Evolutionary conservation across 1,284 basidiomycete genomes (phyloP).

Genomic region (Athelia psychrophila): DNA sequence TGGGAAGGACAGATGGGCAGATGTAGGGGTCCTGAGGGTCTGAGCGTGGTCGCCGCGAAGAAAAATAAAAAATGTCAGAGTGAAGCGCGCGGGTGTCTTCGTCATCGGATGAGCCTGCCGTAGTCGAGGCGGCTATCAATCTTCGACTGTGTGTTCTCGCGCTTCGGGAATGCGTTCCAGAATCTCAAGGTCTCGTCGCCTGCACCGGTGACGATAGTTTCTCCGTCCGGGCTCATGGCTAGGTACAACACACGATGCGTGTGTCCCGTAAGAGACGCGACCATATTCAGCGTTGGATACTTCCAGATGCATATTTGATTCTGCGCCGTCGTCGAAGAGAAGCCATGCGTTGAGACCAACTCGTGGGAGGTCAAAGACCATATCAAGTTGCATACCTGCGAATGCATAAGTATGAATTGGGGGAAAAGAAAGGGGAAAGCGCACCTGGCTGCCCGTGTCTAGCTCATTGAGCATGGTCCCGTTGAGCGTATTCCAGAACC

Average conservation of each 20-base stretch:
- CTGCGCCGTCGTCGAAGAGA: slow-evolving; percentile 89
- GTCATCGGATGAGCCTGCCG: slow-evolving; percentile 56
- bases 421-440: slow-evolving; percentile 22
- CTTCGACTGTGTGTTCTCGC: slow-evolving; percentile 42
- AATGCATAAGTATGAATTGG: slow-evolving; percentile 2
- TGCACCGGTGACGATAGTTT: slow-evolving; percentile 97
- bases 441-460: slow-evolving; percentile 94
- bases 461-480: slow-evolving; percentile 84
- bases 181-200: slow-evolving; percentile 97
- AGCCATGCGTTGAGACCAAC: slow-evolving; percentile 96
- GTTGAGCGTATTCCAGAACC: slow-evolving; percentile 95
- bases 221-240: slow-evolving; percentile 95
- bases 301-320: slow-evolving; percentile 99
- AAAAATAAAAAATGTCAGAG: no score
- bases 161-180: slow-evolving; percentile 91
- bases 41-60: no score
- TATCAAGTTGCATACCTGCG: slow-evolving; percentile 92
- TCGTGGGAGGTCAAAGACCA: slow-evolving; percentile 97
- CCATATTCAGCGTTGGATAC: slow-evolving; percentile 91
- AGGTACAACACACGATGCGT: slow-evolving; percentile 94
- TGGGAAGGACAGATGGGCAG: no score
- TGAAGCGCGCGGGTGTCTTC: no score
- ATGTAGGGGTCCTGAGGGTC: no score
- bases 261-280: slow-evolving; percentile 93
- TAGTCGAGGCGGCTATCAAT: slow-evolving; percentile 58